A percentile compares a stretch with the other conserved stretches of the same genome.
Evolutionary conservation across 2,329 filamentous ascomycete species (phyloP).

Genomic region (Alternaria infectoria): DNA sequence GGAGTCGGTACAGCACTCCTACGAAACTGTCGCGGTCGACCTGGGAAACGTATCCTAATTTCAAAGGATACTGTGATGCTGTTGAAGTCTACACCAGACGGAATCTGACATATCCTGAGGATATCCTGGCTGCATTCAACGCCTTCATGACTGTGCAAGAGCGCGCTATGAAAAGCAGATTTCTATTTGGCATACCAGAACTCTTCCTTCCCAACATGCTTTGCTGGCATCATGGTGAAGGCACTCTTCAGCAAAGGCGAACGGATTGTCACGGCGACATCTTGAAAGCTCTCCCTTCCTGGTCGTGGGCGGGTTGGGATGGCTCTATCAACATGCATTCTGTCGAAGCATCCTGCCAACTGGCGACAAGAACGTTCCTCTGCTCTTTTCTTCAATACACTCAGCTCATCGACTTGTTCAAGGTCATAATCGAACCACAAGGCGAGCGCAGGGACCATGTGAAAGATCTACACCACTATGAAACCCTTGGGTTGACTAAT

Average conservation of each 20-base stretch:
- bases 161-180: neutral
- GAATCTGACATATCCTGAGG: neutral
- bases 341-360: accelerated
- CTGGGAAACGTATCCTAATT: neutral
- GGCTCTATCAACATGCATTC: neutral
- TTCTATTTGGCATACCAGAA: neutral
- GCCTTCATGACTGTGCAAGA: neutral
- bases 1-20: too few species aligned
- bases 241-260: neutral
- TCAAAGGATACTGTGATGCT: accelerated
- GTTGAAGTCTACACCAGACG: neutral
- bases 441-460: neutral
- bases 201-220: neutral
- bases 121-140: neutral
- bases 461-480: neutral
- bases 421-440: neutral
- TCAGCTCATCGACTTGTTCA: neutral
- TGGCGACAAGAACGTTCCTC: neutral
- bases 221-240: neutral
- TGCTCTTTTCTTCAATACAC: neutral
- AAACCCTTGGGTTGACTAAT: neutral
- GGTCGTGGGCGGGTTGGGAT: neutral
- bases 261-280: neutral
- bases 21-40: accelerated
- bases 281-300: neutral